A percentile compares a stretch with the other conserved stretches of the same genome.
Conservation (phyloP, 192 early-diverging fungal genomes). For the Linnemannia elongata region DNA sequence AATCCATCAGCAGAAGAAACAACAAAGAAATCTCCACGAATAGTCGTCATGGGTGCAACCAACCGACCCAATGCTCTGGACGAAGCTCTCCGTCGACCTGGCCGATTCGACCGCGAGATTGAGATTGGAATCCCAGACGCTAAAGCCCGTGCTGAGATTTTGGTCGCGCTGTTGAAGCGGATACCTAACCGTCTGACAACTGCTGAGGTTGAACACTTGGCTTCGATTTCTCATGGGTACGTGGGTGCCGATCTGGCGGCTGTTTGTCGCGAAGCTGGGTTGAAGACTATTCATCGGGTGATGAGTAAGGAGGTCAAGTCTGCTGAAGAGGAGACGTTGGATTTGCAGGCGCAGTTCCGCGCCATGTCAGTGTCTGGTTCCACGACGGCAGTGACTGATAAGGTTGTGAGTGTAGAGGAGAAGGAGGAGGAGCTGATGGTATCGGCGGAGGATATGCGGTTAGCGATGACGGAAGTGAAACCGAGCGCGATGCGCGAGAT, state of each 20-base stretch:
- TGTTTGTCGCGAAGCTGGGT: slow-evolving; percentile 88
- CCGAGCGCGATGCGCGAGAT: slow-evolving; percentile 94
- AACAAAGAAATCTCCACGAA: slow-evolving; percentile 29
- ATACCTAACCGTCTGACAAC: slow-evolving; percentile 78
- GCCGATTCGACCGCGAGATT: slow-evolving; percentile 95
- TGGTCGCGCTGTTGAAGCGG: slow-evolving; percentile 73
- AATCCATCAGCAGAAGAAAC: not conserved
- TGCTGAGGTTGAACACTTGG: slow-evolving; percentile 70
- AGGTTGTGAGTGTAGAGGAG: not conserved
- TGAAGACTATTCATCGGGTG: slow-evolving; percentile 77
- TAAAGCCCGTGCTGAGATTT: slow-evolving; percentile 76
- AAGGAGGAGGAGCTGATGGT: slow-evolving; percentile 59
- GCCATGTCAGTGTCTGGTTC: slow-evolving; percentile 20
- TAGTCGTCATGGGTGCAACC: slow-evolving; percentile 93
- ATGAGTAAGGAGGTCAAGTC: slow-evolving; percentile 11
- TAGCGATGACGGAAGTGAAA: slow-evolving; percentile 67
- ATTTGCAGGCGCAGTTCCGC: slow-evolving; percentile 13
- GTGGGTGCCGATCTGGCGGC: slow-evolving; percentile 98
- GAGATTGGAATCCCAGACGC: slow-evolving; percentile 93
- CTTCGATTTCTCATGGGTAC: slow-evolving; percentile 87
- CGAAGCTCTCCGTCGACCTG: slow-evolving; percentile 91
- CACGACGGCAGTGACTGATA: no score
- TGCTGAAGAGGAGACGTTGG: not conserved
- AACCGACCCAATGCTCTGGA: slow-evolving; percentile 93
- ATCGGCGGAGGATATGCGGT: slow-evolving; percentile 67